Conservation (phyloP, 208 protist genomes). For the Porcisia deanei region DNA sequence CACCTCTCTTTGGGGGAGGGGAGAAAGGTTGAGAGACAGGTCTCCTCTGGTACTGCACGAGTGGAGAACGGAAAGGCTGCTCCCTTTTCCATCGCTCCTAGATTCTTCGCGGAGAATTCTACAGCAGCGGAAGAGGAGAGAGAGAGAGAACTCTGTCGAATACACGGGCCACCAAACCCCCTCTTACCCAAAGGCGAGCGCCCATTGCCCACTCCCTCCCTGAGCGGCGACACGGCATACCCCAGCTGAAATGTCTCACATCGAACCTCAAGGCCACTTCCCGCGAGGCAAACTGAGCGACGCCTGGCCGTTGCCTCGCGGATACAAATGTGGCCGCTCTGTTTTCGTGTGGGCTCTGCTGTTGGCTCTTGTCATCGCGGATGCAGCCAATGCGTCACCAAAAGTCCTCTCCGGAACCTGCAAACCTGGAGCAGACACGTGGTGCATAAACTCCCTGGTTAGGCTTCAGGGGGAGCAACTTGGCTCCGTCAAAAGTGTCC, state of each 20-base stretch:
- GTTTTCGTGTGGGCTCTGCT: neutral
- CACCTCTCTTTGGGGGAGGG: neutral
- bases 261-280: neutral
- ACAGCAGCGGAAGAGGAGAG: too few relatives aligned
- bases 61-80: neutral
- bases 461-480: conserved; percentile 17
- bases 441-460: conserved; percentile 11
- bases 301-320: neutral
- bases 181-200: neutral
- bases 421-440: neutral
- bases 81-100: neutral
- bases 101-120: neutral
- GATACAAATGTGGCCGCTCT: neutral
- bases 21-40: too few relatives aligned
- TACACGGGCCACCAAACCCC: too few relatives aligned
- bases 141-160: too few relatives aligned
- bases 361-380: neutral
- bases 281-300: neutral
- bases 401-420: conserved; percentile 10
- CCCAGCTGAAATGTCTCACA: neutral
- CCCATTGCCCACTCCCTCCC: neutral
- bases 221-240: neutral
- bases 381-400: conserved; percentile 15
- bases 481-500: conserved; percentile 3
- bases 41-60: neutral